Evolutionary conservation across 1,284 basidiomycete genomes (phyloP).

Genomic region (Moesziomyces aphidis): DNA sequence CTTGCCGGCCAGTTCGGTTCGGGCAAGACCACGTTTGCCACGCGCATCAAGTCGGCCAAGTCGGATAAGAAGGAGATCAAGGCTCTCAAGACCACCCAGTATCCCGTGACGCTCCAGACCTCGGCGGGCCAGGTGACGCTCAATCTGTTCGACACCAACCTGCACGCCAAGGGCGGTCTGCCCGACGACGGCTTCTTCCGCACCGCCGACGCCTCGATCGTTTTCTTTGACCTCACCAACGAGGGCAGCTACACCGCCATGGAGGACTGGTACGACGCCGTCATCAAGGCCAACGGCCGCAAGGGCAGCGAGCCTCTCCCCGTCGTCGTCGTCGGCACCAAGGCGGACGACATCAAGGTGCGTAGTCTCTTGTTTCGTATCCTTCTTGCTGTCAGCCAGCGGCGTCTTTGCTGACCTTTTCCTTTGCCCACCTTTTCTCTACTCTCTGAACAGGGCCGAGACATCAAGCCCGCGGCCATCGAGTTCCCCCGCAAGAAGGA

Average conservation of each 20-base stretch:
- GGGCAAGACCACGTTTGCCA: constrained; percentile 50
- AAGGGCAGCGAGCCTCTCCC: constrained; percentile 47
- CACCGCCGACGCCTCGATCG: constrained; percentile 38
- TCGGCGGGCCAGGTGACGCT: constrained; percentile 42
- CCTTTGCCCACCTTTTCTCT: background rate
- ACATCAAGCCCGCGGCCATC: constrained; percentile 47
- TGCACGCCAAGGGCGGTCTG: constrained; percentile 50
- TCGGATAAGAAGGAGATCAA: constrained; percentile 45
- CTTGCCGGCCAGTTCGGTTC: constrained; percentile 45
- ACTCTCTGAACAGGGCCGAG: constrained; percentile 20
- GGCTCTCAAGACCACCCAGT: constrained; percentile 48
- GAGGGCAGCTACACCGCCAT: constrained; percentile 42
- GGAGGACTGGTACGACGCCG: constrained; percentile 51
- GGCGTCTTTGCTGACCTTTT: too few species aligned
- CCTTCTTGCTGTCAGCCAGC: background rate
- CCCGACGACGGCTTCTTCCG: constrained; percentile 52
- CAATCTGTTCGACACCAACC: constrained; percentile 46
- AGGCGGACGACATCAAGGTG: constrained; percentile 50
- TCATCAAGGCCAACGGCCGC: constrained; percentile 44
- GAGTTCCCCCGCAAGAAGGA: constrained; percentile 52
- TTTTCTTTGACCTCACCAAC: constrained; percentile 46
- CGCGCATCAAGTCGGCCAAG: constrained; percentile 44
- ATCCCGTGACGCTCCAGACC: constrained; percentile 39
- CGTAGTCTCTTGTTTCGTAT: background rate
- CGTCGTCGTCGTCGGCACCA: constrained; percentile 44